Conservation (phyloP, 192 early-diverging fungal species). For the Coemansia sp. region DNA sequence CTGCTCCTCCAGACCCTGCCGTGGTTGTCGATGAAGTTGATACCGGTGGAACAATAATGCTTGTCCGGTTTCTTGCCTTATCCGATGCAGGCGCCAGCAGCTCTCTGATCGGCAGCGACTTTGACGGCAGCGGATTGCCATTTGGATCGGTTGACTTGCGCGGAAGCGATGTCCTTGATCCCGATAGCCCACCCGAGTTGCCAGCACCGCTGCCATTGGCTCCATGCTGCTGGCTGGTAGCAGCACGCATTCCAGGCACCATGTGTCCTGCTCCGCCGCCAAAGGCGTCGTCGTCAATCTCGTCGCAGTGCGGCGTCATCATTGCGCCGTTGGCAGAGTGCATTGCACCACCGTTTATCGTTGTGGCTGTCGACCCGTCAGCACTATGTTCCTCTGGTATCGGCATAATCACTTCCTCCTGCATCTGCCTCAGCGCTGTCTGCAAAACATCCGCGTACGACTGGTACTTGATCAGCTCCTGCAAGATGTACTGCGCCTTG, state of each 20-base stretch:
- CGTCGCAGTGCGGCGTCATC: constrained; percentile 3
- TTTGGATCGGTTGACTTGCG: constrained; percentile 20
- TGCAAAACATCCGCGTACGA: constrained; percentile 76
- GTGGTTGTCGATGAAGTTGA: constrained; percentile 16
- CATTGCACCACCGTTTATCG: constrained; percentile 6
- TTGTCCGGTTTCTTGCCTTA: constrained; percentile 44
- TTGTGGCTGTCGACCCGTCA: constrained; percentile 17
- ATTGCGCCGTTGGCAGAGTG: not conserved
- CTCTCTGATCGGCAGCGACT: constrained; percentile 53
- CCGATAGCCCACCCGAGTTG: constrained; percentile 11
- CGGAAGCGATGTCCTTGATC: constrained; percentile 38
- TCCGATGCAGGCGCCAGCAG: constrained; percentile 49
- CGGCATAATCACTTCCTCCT: constrained; percentile 40
- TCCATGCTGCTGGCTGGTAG: not conserved
- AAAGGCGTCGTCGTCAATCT: not conserved
- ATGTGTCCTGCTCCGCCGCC: not conserved
- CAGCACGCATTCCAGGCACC: constrained; percentile 1
- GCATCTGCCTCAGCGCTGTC: constrained; percentile 59
- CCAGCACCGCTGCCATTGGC: constrained; percentile 1
- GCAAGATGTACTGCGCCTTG: constrained; percentile 71
- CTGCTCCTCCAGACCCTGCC: constrained; percentile 5
- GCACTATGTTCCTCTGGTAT: constrained; percentile 46
- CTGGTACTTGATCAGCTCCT: constrained; percentile 83
- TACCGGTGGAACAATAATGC: constrained; percentile 29
- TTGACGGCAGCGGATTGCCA: constrained; percentile 41